Evolutionary conservation across 805 yeast species (phyloP).

Genomic region (Komagataella pastoris): DNA sequence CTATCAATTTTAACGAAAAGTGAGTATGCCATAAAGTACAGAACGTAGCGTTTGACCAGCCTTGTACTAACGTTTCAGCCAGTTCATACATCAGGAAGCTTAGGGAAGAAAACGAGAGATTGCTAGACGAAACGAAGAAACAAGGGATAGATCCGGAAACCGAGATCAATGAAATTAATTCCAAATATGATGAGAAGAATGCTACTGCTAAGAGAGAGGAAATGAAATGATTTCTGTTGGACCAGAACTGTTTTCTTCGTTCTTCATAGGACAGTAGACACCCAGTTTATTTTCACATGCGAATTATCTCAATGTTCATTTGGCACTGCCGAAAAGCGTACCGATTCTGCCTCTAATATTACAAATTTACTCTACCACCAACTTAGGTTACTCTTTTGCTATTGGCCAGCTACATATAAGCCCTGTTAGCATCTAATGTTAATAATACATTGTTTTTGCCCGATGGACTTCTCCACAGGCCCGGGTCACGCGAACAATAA

Average conservation of each 20-base stretch:
- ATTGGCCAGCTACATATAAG: not conserved
- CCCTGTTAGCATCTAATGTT: no score
- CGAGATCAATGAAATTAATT: not conserved
- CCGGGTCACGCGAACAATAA: not conserved
- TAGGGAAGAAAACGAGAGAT: slow-evolving; percentile 31
- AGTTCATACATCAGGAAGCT: slow-evolving; percentile 40
- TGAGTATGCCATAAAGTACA: not conserved
- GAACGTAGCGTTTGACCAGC: not conserved
- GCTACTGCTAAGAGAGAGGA: not conserved
- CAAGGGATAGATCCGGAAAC: slow-evolving; percentile 14
- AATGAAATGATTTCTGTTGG: not conserved
- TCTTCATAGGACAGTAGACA: not conserved
- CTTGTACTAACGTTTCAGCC: slow-evolving; percentile 11
- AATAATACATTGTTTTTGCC: not conserved
- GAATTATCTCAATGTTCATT: not conserved
- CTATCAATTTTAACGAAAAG: slow-evolving; percentile 54
- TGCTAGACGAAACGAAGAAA: slow-evolving; percentile 26
- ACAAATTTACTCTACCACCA: not conserved
- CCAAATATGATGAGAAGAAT: not conserved
- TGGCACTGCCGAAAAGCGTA: not conserved
- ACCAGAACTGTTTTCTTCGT: not conserved
- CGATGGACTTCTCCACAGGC: not conserved
- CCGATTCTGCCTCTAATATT: not conserved
- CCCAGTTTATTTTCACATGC: not conserved
- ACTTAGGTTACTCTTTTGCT: not conserved